These are phyloP conservation scores for Pythium dissotocum DNA, from an alignment of 352 stramenopile species.

Conservation along the genomic window DNA sequence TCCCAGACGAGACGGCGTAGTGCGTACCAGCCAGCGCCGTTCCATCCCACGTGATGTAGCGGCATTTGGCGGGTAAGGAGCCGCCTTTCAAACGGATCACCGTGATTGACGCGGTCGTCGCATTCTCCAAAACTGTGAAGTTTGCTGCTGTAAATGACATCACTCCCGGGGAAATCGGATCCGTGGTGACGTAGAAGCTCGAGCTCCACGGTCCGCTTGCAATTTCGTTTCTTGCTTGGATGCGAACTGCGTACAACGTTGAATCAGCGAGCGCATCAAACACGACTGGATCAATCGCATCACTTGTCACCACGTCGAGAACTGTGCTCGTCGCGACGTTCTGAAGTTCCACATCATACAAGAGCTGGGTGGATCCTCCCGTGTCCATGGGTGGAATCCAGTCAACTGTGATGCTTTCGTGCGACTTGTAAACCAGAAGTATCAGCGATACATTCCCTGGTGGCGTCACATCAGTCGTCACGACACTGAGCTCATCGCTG, in stretches of 20 bases:
- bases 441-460: conserved; percentile 32
- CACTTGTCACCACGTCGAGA: neutral
- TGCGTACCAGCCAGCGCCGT: conserved; percentile 37
- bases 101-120: conserved; percentile 8
- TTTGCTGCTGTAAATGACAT: conserved; percentile 35
- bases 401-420: conserved; percentile 28
- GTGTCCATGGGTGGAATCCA: conserved; percentile 44
- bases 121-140: conserved; percentile 33
- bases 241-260: conserved; percentile 36
- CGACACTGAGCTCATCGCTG: conserved; percentile 31
- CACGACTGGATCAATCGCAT: neutral
- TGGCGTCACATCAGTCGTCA: conserved; percentile 25
- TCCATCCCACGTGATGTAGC: conserved; percentile 35
- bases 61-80: conserved; percentile 37
- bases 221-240: conserved; percentile 31
- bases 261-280: conserved; percentile 29
- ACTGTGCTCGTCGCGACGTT: neutral
- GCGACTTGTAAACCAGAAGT: conserved; percentile 20
- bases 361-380: conserved; percentile 32
- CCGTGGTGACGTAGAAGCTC: conserved; percentile 33
- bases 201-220: conserved; percentile 36
- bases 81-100: conserved; percentile 40
- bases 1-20: conserved; percentile 27
- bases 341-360: conserved; percentile 33
- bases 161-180: conserved; percentile 46